Conservation (phyloP, 768 basidiomycete genomes). For the Tephrocybe sp. region DNA sequence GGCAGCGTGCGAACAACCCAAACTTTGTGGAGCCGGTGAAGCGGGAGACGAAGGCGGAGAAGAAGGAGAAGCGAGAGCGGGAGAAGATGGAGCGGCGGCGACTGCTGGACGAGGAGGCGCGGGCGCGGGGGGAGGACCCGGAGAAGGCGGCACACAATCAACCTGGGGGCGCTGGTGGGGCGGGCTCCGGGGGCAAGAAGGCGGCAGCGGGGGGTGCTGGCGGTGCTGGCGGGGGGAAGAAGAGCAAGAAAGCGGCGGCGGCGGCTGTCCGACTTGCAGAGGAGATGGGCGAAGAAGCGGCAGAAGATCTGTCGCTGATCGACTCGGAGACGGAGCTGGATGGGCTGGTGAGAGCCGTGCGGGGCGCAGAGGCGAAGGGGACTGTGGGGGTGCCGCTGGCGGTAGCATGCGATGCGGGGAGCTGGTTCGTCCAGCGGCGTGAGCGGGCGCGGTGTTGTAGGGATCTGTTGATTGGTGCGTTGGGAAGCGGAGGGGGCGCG, state of each 20-base stretch:
- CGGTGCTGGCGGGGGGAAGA: conserved; percentile 48
- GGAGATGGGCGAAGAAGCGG: conserved; percentile 52
- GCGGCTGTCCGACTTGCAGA: conserved; percentile 52
- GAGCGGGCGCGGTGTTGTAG: conserved; percentile 64
- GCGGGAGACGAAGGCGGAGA: conserved; percentile 82
- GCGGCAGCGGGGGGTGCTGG: conserved; percentile 37
- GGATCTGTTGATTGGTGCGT: conserved; percentile 55
- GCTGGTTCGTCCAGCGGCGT: conserved; percentile 80
- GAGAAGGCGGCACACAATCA: conserved; percentile 28
- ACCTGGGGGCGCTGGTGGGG: background rate
- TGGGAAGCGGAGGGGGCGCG: conserved; percentile 40
- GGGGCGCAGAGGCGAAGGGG: conserved; percentile 54
- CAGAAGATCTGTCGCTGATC: conserved; percentile 74
- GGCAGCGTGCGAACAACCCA: conserved; percentile 86
- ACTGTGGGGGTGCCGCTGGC: conserved; percentile 67
- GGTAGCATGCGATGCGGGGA: conserved; percentile 68
- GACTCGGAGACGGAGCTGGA: conserved; percentile 89
- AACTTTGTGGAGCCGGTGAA: conserved; percentile 89
- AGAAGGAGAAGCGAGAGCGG: conserved; percentile 79
- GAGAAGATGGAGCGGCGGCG: conserved; percentile 85
- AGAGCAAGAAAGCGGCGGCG: conserved; percentile 60
- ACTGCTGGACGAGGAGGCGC: conserved; percentile 67
- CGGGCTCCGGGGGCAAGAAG: conserved; percentile 31
- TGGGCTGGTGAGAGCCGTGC: conserved; percentile 62
- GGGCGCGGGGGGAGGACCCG: conserved; percentile 54